phyloP scores from a whole-genome alignment of 1,284 basidiomycete species.

The Jaminaea rosea region DNA sequence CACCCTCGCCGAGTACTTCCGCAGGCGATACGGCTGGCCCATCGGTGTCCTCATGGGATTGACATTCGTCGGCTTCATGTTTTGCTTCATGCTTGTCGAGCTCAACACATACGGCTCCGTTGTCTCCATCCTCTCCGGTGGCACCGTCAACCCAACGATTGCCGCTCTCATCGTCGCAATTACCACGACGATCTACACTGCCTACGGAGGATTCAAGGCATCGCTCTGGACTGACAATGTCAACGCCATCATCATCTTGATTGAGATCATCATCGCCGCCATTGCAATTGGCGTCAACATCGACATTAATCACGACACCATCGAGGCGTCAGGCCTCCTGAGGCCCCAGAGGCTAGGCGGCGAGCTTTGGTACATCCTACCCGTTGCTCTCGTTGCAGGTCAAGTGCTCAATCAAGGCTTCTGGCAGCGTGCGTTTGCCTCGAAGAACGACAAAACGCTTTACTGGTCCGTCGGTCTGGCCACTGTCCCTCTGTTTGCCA shows the following conservation, averaged over 20 bases:
- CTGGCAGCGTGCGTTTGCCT: constrained; percentile 47
- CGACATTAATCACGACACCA: constrained; percentile 26
- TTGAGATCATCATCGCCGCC: constrained; percentile 40
- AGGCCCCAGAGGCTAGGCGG: constrained; percentile 38
- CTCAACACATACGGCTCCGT: constrained; percentile 45
- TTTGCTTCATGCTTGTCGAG: constrained; percentile 47
- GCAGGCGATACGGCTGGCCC: constrained; percentile 43
- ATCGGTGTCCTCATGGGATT: constrained; percentile 39
- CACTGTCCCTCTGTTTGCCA: constrained; percentile 39
- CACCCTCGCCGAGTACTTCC: constrained; percentile 44
- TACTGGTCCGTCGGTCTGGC: constrained; percentile 38
- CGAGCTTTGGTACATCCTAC: constrained; percentile 44
- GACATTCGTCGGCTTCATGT: constrained; percentile 46
- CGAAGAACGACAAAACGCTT: constrained; percentile 38
- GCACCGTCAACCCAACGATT: constrained; percentile 35
- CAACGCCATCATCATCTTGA: constrained; percentile 41
- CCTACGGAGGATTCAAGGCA: constrained; percentile 47
- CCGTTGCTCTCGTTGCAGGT: constrained; percentile 40
- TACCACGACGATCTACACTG: constrained; percentile 44
- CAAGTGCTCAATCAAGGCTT: constrained; percentile 48
- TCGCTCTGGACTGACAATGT: constrained; percentile 47
- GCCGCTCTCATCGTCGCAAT: constrained; percentile 43
- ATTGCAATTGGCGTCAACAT: constrained; percentile 40
- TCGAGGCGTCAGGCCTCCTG: constrained; percentile 34
- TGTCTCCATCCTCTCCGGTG: constrained; percentile 25